Percentiles rank a stretch among this genome's conserved stretches.
Evolutionary conservation across 257 asterid genomes (phyloP).

Genomic region (Schizonepeta tenuifolia): DNA sequence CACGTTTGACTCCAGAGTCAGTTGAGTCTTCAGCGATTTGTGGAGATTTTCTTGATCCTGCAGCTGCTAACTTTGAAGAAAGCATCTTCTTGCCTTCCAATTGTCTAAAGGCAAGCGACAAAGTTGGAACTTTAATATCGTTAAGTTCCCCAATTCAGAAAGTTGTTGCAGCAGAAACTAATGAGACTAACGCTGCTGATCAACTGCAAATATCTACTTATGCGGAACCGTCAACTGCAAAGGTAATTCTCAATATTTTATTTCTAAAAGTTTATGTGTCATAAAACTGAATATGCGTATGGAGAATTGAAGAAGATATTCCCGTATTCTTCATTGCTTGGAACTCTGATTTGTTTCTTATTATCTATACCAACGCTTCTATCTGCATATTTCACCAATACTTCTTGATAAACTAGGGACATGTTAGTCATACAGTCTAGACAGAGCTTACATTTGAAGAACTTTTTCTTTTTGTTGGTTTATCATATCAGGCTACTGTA

Average conservation of each 20-base stretch:
- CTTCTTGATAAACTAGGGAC: constrained; percentile 10
- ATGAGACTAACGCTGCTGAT: constrained; percentile 47
- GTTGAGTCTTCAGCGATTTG: constrained; percentile 38
- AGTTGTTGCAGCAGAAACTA: constrained; percentile 41
- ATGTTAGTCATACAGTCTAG: constrained; percentile 1
- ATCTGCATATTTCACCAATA: not conserved
- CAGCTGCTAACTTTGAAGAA: constrained; percentile 41
- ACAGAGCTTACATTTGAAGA: constrained; percentile 1
- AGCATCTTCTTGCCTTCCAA: constrained; percentile 40
- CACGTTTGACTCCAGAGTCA: constrained; percentile 47
- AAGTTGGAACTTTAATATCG: constrained; percentile 40
- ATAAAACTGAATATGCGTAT: not conserved
- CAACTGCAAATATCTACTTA: constrained; percentile 42
- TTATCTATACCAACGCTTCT: not conserved
- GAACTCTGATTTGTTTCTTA: constrained; percentile 17
- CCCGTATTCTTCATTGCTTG: not conserved
- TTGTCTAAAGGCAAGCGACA: constrained; percentile 42
- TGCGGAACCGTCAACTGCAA: constrained; percentile 47
- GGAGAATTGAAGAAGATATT: constrained; percentile 6
- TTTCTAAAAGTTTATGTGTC: not conserved
- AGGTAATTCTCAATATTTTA: constrained; percentile 51
- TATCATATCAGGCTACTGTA: not conserved
- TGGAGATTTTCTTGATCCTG: constrained; percentile 43
- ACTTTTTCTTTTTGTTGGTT: not conserved
- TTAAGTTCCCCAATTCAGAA: constrained; percentile 43